A percentile compares a stretch with the other conserved stretches of the same genome.
Conservation (phyloP, 768 basidiomycete genomes). For the Postia placenta region DNA sequence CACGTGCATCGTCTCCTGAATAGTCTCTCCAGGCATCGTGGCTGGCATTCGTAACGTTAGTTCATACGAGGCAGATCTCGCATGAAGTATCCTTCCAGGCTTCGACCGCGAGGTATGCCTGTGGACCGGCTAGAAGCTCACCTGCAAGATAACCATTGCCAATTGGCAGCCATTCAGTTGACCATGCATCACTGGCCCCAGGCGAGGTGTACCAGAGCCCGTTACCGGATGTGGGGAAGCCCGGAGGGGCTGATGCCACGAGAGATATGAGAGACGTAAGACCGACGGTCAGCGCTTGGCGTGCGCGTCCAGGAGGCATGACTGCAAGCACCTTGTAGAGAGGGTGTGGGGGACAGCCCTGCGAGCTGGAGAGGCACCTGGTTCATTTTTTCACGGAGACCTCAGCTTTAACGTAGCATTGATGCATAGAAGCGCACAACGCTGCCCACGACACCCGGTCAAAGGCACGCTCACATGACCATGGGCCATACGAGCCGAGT, state of each 20-base stretch:
- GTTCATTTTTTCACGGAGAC: too few relatives aligned
- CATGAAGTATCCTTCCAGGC: too few relatives aligned
- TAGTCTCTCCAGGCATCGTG: conserved; percentile 58
- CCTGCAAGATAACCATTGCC: conserved; percentile 73
- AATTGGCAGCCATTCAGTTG: conserved; percentile 56
- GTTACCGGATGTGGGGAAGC: conserved; percentile 70
- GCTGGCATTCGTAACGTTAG: conserved; percentile 30
- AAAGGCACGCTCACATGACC: too few relatives aligned
- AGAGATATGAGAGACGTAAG: conserved; percentile 4
- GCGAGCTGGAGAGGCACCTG: conserved; percentile 1
- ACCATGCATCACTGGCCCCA: conserved; percentile 41
- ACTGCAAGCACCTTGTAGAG: conserved; percentile 2
- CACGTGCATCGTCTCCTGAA: conserved; percentile 54
- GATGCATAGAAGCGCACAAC: too few relatives aligned
- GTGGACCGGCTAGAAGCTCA: too few relatives aligned
- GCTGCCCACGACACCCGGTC: too few relatives aligned
- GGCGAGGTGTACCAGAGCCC: conserved; percentile 63
- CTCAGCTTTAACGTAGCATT: too few relatives aligned
- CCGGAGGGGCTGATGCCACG: conserved; percentile 25
- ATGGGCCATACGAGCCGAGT: too few relatives aligned
- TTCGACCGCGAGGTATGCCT: too few relatives aligned
- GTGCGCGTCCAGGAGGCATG: background rate
- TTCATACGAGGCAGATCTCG: background rate
- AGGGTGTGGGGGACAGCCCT: background rate
- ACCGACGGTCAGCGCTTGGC: background rate